Evolutionary conservation across 164 flowering plant species (phyloP).

Genomic region (Berberis vulgaris): DNA sequence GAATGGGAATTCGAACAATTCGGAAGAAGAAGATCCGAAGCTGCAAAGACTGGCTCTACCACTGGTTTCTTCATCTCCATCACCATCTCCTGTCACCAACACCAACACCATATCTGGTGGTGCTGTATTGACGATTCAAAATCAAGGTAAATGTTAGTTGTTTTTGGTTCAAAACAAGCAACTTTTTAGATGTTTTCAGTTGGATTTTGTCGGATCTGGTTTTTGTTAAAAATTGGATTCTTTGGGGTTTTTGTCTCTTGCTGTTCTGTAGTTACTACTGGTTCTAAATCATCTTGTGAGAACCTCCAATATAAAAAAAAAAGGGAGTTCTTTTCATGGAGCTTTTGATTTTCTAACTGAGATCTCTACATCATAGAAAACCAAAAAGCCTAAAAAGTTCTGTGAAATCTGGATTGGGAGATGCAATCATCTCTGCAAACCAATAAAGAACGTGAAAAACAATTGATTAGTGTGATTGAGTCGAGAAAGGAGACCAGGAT

Average conservation of each 20-base stretch:
- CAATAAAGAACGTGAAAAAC: constrained; percentile 16
- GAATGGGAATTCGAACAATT: constrained; percentile 4
- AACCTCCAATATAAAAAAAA: too few species aligned
- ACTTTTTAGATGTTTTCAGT: not conserved
- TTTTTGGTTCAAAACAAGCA: not conserved
- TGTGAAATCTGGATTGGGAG: not conserved
- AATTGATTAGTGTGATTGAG: not conserved
- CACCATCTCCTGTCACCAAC: constrained; percentile 23
- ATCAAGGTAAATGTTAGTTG: constrained; percentile 33
- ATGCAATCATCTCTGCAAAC: not conserved
- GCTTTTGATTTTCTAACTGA: too few species aligned
- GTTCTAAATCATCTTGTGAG: too few species aligned
- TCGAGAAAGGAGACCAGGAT: constrained; percentile 22
- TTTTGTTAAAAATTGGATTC: constrained; percentile 2
- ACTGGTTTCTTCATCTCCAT: constrained; percentile 15
- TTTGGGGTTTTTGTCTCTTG: constrained; percentile 10
- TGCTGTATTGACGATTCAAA: constrained; percentile 46
- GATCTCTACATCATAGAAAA: too few species aligned
- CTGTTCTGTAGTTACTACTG: not conserved
- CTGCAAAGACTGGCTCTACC: constrained; percentile 14
- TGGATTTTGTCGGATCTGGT: constrained; percentile 18
- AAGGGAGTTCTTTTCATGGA: too few species aligned
- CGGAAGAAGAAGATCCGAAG: constrained; percentile 3
- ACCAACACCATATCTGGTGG: constrained; percentile 40
- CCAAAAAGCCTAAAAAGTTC: too few species aligned